Base-by-base conservation (phyloP, 2,329 filamentous ascomycete genomes). In the Cladophialophora carrionii region DNA sequence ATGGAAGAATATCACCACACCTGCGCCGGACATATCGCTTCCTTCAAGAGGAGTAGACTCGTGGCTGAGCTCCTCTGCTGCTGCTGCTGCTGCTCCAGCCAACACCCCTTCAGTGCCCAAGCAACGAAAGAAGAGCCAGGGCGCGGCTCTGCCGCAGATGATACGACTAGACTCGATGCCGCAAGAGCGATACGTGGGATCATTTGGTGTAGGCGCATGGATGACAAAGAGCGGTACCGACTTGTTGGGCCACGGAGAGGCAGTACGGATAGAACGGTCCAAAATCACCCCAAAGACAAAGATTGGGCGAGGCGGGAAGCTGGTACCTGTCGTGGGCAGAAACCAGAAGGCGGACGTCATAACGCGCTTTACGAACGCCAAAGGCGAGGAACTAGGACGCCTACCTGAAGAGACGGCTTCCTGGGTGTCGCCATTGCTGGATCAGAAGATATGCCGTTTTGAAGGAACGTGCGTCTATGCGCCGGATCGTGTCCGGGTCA, bases 191-290 rank as follows among this genome's bases (percentile, higher is more conserved):
- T 99, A 98, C 72, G 85, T 98, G 66, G 95, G 95, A 20, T 91
- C 92, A 0, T 95, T 98, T 77, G 95, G 95, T 8, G 92, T 91
- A 4, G 91, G 90, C 61, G 95, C 89, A 4, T 99, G 95, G 95
- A 88, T 91, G 5, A 98, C 94, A 3, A 87, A 88, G 72, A 97
- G 92, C 75, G 94, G 94, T 0, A 80, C 79, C 2, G 86, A 86
- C 43, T 75, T 97, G 5, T 74, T 99, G 29, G 90, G 87, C 70
- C 90, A 96, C 72, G 92, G 90, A 17, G 94, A 98, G 70, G 72
- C 79, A n/a, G 87, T 99, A 64, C 88, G 84, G 57, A 96, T 99
- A 52, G 94, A 98, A 77, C 88, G 95, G 51, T 88, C 92, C 65
- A 93, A 90, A 76, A 87, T 90, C 29, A 88, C 90, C 67, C 83